Base-by-base conservation (phyloP, 208 protist genomes). In the Naegleria fowleri region DNA sequence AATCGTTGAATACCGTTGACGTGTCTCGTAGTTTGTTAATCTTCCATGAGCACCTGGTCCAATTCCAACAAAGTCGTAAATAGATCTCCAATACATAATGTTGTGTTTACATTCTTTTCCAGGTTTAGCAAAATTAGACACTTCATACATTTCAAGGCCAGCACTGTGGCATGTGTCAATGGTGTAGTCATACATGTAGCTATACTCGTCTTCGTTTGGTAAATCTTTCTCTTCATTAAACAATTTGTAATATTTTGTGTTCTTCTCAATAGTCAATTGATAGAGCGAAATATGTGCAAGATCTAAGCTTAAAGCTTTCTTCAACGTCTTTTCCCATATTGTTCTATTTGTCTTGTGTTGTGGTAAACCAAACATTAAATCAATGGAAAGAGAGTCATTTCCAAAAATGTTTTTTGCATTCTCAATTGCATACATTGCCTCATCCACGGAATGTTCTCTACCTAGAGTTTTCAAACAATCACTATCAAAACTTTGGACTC, bases 201-300 rank as follows among this genome's bases (percentile, higher is more conserved):
- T 39, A 15, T 11, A 39, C 11, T 39, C 22, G 4, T 88, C 84
- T 88, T 88, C 84, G 58, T 48, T 39, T 25, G 84, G 84, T 58
- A 88, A 38, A n/a, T 58, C 43, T 19, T 48, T n/a, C 33, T 88
- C 41, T 33, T 38, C 41, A n/a, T 88, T 58, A 15, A 29, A n/a
- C 0, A 59, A 19, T 88, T 13, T 58, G 16, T 88, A 33, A 29
- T 25, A 88, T 39, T 48, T 33, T 38, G 84, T 88, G 7, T n/a
- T 38, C 84, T 88, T 88, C 41, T 88, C 84, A 88, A 88, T 55
- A 22, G 84, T 88, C 29, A 88, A 88, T 36, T 88, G 84, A 55
- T 88, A 88, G 5, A 88, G 33, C 39, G 84, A 88, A 11, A 88
- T 58, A 16, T 88, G 84, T 58, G 19, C 9, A 6, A 55, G 0